These are phyloP conservation scores for Diaporthe longicolla DNA, from an alignment of 2,329 filamentous ascomycete species.

Conservation along the genomic window DNA sequence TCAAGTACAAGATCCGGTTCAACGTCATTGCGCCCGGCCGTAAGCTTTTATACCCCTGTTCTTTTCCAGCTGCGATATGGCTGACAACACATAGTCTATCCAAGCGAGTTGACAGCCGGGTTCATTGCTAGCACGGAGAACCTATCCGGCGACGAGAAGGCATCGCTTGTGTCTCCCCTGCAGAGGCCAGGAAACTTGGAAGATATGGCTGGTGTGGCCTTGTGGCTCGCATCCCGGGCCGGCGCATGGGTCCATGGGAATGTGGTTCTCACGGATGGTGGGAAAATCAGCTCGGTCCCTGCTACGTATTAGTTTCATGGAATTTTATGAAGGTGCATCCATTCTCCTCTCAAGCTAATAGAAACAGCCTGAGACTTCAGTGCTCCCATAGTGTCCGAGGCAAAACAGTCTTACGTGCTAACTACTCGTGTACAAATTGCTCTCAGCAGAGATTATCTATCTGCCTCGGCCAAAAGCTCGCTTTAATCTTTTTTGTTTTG, in stretches of 20 bases:
- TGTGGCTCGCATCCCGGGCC: constrained; percentile 5
- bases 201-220: constrained; percentile 8
- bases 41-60: constrained; percentile 45
- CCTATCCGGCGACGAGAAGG: neutral
- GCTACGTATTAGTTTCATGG: neutral
- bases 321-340: neutral
- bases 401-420: neutral
- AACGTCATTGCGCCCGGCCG: constrained; percentile 60
- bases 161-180: constrained; percentile 5
- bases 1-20: constrained; percentile 69
- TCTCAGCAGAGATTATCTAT: neutral
- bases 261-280: constrained; percentile 6
- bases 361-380: too few species aligned
- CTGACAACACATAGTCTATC: neutral
- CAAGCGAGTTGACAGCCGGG: neutral
- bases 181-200: constrained; percentile 4
- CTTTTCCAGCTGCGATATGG: too few species aligned
- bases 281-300: neutral
- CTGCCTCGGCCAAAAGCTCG: neutral
- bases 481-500: neutral
- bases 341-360: too few species aligned
- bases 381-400: neutral
- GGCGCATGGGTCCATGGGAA: constrained; percentile 3
- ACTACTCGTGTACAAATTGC: neutral
- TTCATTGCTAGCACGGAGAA: constrained; percentile 14